Base-by-base conservation (phyloP, 306 rosid genomes). In the Cucurbita ficifolia region DNA sequence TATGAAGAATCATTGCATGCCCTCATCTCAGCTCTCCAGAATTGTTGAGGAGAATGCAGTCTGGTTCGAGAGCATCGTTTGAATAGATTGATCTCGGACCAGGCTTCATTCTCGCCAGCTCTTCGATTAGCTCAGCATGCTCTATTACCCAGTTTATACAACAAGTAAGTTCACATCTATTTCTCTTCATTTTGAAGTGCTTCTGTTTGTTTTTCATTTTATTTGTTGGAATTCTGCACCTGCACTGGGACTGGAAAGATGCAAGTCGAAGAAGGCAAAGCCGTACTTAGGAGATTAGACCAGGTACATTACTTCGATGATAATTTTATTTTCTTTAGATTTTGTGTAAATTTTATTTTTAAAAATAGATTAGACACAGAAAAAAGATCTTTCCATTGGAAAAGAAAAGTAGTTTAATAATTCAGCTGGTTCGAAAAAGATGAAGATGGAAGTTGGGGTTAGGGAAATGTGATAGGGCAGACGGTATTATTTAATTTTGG, bases 81-180 rank as follows among this genome's bases (percentile, higher is more conserved):
- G 36, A 13, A 42, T 64, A 9, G 8, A 7, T 14, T 13, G 75
- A 52, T 70, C 58, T 70, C 75, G 75, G 75, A 70, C 75, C 75
- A 70, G 75, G 60, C 75, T 70, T 70, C 75, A 70, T 70, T 70
- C 75, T 29, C 43, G 33, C 72, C 52, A 19, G 10, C 72, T 65
- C 52, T 42, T 33, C 17, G 36, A 58, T 58, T 58, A 8, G 4
- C 6, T 29, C 63, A 13, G 57, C 2, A 10, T 18, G 35, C 14
- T 38, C 49, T 38, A 0, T 35, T 35, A 33, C 3, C 49, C 8
- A 18, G 46, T 36, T 18, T 19, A 36, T 17, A 36, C 33, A 7
- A 64, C 71, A 19, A 14, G 70, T 63, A 63, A 63, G 71, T 8
- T 64, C 5, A 9, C 50, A 39, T 17, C 45, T 33, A 10, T 17